Evolutionary conservation across 2,329 filamentous ascomycete species (phyloP).

Genomic region (Ceratocystis ficicola): DNA sequence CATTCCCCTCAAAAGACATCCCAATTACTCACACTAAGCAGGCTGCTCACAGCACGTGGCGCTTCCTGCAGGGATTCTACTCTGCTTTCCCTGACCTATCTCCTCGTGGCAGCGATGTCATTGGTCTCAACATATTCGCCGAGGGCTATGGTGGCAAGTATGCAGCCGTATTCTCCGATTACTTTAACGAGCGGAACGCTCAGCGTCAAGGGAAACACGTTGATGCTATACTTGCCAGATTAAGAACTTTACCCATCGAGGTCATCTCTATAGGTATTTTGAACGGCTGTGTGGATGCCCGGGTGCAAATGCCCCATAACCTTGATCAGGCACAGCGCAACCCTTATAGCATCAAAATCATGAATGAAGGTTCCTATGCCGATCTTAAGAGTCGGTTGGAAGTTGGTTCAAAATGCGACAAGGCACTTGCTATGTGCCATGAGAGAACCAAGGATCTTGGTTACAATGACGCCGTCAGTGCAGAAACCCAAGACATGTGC

Average conservation of each 20-base stretch:
- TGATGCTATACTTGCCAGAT: neutral
- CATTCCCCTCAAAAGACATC: slow-evolving; percentile 21
- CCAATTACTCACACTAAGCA: slow-evolving; percentile 46
- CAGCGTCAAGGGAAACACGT: slow-evolving; percentile 25
- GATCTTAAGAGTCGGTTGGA: slow-evolving; percentile 25
- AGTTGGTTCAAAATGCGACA: neutral
- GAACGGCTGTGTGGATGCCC: slow-evolving; percentile 57
- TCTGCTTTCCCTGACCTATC: slow-evolving; percentile 45
- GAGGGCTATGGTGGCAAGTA: slow-evolving; percentile 63
- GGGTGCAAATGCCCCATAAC: slow-evolving; percentile 47
- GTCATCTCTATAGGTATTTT: slow-evolving; percentile 55
- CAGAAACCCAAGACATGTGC: neutral
- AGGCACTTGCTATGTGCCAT: slow-evolving; percentile 7
- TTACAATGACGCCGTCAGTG: slow-evolving; percentile 31
- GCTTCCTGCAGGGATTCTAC: slow-evolving; percentile 52
- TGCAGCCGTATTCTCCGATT: slow-evolving; percentile 49
- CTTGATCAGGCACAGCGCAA: slow-evolving; percentile 50
- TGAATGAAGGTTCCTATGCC: slow-evolving; percentile 29
- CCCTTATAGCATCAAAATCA: slow-evolving; percentile 50
- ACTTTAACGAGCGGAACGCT: slow-evolving; percentile 50
- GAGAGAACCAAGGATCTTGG: slow-evolving; percentile 32
- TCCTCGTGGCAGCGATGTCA: slow-evolving; percentile 20
- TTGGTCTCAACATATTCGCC: slow-evolving; percentile 47
- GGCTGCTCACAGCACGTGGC: slow-evolving; percentile 50
- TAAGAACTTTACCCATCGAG: slow-evolving; percentile 29